These are phyloP conservation scores for Endotrypanum monterogeii DNA, from an alignment of 208 protist species.

Conservation along the genomic window DNA sequence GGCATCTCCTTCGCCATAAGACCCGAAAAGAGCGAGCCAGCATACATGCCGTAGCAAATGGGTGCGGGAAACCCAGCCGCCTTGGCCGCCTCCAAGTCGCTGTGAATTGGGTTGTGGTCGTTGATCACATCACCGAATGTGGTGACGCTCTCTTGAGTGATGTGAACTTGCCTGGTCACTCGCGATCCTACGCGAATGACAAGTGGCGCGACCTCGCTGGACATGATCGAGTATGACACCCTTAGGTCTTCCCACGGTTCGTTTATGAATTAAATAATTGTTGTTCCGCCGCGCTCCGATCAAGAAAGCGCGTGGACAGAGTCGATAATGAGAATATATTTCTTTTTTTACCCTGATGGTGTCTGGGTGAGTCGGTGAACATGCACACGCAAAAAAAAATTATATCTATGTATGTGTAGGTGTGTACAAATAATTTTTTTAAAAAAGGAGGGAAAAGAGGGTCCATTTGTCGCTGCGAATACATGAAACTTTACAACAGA, in stretches of 20 bases:
- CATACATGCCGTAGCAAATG: slow-evolving; percentile 84
- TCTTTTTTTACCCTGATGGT: background rate
- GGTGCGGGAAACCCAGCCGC: slow-evolving; percentile 71
- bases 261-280: background rate
- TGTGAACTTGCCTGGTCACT: slow-evolving; percentile 40
- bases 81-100: slow-evolving; percentile 58
- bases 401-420: too few relatives aligned
- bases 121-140: slow-evolving; percentile 73
- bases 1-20: slow-evolving; percentile 80
- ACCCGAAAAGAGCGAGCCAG: slow-evolving; percentile 81
- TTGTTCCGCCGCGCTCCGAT: background rate
- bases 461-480: background rate
- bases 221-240: slow-evolving; percentile 7
- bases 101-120: slow-evolving; percentile 86
- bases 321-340: background rate
- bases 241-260: background rate
- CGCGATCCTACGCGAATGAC: slow-evolving; percentile 65
- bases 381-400: background rate
- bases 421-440: background rate
- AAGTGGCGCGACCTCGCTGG: slow-evolving; percentile 12
- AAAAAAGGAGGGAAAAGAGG: background rate
- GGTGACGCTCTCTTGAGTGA: slow-evolving; percentile 65
- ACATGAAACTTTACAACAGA: too few relatives aligned
- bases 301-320: background rate
- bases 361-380: background rate